Base-by-base conservation (phyloP, 192 early-diverging fungal genomes). In the Backusella tuberculispora region DNA sequence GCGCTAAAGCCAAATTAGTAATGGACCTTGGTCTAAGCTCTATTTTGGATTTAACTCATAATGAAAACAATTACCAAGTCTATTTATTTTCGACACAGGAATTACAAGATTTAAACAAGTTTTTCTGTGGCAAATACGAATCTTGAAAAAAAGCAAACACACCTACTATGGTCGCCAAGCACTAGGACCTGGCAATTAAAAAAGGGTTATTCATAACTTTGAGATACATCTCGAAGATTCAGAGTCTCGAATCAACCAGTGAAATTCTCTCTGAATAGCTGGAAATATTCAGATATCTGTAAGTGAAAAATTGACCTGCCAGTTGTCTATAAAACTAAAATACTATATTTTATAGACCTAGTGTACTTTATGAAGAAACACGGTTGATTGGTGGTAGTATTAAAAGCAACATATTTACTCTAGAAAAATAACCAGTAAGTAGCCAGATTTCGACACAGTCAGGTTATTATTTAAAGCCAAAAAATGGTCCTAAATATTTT, bases 1-100 rank as follows among this genome's bases (percentile, higher is more conserved):
- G 14, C 47, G 3, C 47, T 48, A n/a, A 10, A 48, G 47, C 12
- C 14, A 48, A 48, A 48, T 48, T 48, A 17, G 56, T 63, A 6
- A 63, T 63, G 56, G 26, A 63, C 8, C 12, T 63, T 63, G 56
- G 56, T 26, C 56, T 63, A 7, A 63, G 56, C 56, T 63, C 56
- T 3, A 26, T 63, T 17, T 29, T 63, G 56, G 56, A 63, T 29
- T 63, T 63, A 63, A 63, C 12, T 63, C 21, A 63, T 63, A 6
- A 7, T 29, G 26, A 63, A 63, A 26, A 63, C 56, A 29, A 29
- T 21, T 17, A 29, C 26, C 56, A 63, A 29, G 26, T 7, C 21
- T 63, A 63, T 17, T 29, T 63, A 6, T 63, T 63, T 17, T 63
- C 26, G n/a, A 29, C 19, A 29, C 12, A 63, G 29, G 56, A 63